A percentile compares a stretch with the other conserved stretches of the same genome.
Conservation (phyloP, 2,329 filamentous ascomycete genomes). For the Cephalotrichum gorgonifer region DNA sequence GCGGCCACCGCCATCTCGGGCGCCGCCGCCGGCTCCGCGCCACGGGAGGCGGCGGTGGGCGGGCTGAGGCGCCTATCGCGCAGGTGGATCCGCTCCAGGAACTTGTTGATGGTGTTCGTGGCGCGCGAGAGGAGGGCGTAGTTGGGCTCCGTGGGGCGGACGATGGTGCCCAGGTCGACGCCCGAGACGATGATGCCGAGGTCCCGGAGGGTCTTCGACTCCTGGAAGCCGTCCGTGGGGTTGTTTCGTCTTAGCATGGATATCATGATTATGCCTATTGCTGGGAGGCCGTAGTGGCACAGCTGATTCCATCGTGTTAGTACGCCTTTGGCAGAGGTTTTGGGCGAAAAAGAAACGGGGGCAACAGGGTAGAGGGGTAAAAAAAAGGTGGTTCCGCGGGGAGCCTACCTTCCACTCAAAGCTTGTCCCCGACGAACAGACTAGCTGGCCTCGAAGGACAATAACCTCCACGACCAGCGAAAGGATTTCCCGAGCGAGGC, state of each 20-base stretch:
- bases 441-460: slow-evolving; percentile 8
- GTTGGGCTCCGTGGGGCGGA: slow-evolving; percentile 10
- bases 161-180: slow-evolving; percentile 7
- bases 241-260: slow-evolving; percentile 5
- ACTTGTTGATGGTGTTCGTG: slow-evolving; percentile 10
- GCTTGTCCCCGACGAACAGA: slow-evolving; percentile 8
- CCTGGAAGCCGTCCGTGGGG: neutral
- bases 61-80: slow-evolving; percentile 4
- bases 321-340: too few species aligned
- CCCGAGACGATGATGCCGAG: slow-evolving; percentile 10
- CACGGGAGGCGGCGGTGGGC: neutral
- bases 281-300: slow-evolving; percentile 9
- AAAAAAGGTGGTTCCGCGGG: too few species aligned
- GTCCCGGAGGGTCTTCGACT: slow-evolving; percentile 8
- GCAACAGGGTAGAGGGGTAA: too few species aligned
- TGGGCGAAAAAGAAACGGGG: too few species aligned
- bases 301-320: slow-evolving; percentile 2
- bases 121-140: slow-evolving; percentile 10
- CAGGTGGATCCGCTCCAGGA: slow-evolving; percentile 6
- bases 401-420: slow-evolving; percentile 12
- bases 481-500: slow-evolving; percentile 8
- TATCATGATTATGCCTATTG: slow-evolving; percentile 9
- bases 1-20: neutral
- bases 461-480: slow-evolving; percentile 8
- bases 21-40: neutral